Percentiles rank a stretch among this genome's conserved stretches.
Conservation (phyloP, 257 asterid genomes). For the Nicotiana tabacum region DNA sequence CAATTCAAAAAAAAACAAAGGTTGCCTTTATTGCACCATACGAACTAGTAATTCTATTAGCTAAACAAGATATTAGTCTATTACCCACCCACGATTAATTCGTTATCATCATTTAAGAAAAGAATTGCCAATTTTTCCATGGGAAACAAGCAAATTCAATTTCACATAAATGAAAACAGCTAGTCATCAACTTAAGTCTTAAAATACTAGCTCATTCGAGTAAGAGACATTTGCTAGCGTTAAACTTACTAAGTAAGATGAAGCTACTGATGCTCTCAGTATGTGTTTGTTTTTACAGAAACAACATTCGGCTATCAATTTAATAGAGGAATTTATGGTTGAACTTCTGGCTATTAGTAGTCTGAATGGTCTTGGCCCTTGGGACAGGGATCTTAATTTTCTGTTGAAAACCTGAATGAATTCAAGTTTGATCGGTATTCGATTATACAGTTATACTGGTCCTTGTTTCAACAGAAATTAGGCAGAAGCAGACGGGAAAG, state of each 20-base stretch:
- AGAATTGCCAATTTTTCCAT: too few species aligned
- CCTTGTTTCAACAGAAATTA: not conserved
- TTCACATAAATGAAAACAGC: not conserved
- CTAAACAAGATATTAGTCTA: too few species aligned
- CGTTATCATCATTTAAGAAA: too few species aligned
- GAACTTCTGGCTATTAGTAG: not conserved
- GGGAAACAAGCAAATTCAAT: not conserved
- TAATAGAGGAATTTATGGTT: not conserved
- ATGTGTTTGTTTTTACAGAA: not conserved
- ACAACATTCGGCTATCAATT: not conserved
- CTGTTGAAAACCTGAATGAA: not conserved
- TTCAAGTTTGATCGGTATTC: not conserved
- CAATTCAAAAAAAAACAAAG: too few species aligned
- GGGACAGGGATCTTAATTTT: not conserved
- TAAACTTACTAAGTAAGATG: not conserved
- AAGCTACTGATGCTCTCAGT: not conserved
- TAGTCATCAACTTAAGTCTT: not conserved
- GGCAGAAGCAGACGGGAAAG: not conserved
- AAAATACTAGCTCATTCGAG: not conserved
- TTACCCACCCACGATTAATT: too few species aligned
- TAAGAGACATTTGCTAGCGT: not conserved
- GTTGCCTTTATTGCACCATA: too few species aligned
- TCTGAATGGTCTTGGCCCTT: not conserved
- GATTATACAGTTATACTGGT: not conserved
- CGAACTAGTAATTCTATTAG: too few species aligned